These are phyloP conservation scores for Quercus robur DNA, from an alignment of 306 rosid genomes.

Conservation along the genomic window DNA sequence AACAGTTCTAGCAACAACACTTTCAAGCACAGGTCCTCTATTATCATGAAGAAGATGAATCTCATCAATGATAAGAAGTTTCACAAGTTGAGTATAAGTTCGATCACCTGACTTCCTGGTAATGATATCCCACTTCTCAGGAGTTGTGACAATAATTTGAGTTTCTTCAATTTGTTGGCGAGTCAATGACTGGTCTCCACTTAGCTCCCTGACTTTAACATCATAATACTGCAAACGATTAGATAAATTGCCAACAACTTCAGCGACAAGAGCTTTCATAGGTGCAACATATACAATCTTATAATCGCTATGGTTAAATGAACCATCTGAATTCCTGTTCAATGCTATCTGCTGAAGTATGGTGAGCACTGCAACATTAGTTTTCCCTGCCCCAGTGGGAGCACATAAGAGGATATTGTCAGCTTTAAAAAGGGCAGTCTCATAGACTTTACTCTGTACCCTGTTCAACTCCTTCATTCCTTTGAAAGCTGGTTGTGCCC, in stretches of 20 bases:
- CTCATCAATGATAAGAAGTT: constrained; percentile 88
- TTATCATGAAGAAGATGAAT: constrained; percentile 98
- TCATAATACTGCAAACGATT: constrained; percentile 87
- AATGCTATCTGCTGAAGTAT: constrained; percentile 85
- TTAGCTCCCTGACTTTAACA: constrained; percentile 81
- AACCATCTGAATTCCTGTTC: constrained; percentile 76
- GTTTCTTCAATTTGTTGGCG: constrained; percentile 95
- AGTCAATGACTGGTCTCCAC: constrained; percentile 91
- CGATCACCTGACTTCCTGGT: constrained; percentile 96
- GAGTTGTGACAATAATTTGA: constrained; percentile 95
- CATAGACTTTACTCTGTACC: constrained; percentile 89
- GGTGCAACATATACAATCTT: constrained; percentile 97
- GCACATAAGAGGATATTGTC: constrained; percentile 88
- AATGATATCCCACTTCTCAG: constrained; percentile 99
- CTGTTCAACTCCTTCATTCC: constrained; percentile 93
- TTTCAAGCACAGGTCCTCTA: constrained; percentile 97
- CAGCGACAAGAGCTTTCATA: constrained; percentile 99
- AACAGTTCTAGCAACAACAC: constrained; percentile 95
- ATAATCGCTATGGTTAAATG: constrained; percentile 69
- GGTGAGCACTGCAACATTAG: constrained; percentile 96
- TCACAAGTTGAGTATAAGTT: constrained; percentile 88
- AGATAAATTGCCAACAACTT: constrained; percentile 92
- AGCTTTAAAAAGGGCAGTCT: constrained; percentile 68
- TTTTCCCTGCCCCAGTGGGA: constrained; percentile 98
- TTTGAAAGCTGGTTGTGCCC: constrained; percentile 92